Evolutionary conservation across 306 rosid species (phyloP), one percentile per base, ranked within the genome.

Genomic region (Rubus idaeus): DNA sequence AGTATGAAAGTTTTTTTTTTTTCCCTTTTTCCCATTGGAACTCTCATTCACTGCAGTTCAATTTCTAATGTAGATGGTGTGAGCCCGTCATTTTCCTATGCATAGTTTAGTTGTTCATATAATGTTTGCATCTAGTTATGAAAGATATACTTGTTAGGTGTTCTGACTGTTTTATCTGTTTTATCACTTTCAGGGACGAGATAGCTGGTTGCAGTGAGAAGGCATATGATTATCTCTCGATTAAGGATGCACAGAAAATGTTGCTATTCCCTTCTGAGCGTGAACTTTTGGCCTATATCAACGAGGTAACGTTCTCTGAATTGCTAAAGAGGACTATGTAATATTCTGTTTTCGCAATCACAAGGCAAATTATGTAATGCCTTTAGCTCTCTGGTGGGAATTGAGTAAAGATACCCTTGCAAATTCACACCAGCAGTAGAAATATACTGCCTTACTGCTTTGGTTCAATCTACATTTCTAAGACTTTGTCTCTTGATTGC

Each of bases 121-220:
- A 49, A 44, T 39, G 8, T 65, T 37, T 72, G 57, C 49, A 7
- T 42, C 20, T 77, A 45, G 60, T 40, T 16, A 12, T 41, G 57
- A 3, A 73, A 35, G 60, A 76, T 84, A 30, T 30, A 30, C 79
- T 86, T 10, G 68, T 73, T 4, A 47, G 58, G 71, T 52, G 47
- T 30, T 30, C 2, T 30, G 35, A 30, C 35, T 30, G 35, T 30
- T 30, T 23, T 23, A 30, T 77, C 64, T 83, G 6, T 75, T 83
- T 68, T 76, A 74, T 75, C 69, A 55, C 70, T 73, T 81, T 17
- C 86, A 95, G 98, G 77, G 98, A 95, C 70, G 98, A 95, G 86
- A 92, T 92, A 88, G 95, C 97, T 26, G 97, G 97, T 77, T 95
- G 98, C 90, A 89, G 97, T 26, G 97, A 95, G 91, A 92, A 90